These are phyloP conservation scores for Pseudozyma flocculosa DNA, from an alignment of 1,284 basidiomycete species.

Conservation along the genomic window DNA sequence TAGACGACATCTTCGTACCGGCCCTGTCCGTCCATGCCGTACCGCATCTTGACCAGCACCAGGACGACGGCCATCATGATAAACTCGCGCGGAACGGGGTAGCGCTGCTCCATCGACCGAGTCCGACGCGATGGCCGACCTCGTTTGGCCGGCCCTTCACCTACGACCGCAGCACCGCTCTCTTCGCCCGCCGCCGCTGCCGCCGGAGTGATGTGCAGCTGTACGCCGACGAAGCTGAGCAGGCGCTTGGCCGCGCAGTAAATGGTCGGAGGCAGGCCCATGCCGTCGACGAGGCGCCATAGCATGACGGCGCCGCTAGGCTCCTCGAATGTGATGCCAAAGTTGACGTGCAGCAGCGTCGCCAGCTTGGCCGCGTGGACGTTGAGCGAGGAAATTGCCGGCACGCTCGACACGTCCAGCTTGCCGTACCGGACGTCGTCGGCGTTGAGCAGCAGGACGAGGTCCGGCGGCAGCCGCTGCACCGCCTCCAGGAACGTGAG, in stretches of 20 bases:
- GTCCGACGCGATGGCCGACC: neutral
- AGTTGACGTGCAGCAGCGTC: conserved; percentile 64
- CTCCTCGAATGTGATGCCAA: conserved; percentile 71
- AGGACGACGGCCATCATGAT: conserved; percentile 65
- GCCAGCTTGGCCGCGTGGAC: conserved; percentile 68
- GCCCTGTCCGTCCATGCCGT: conserved; percentile 44
- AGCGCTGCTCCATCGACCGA: conserved; percentile 11
- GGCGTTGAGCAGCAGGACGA: conserved; percentile 68
- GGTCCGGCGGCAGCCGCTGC: conserved; percentile 67
- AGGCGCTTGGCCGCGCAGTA: conserved; percentile 36
- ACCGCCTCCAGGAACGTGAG: conserved; percentile 80
- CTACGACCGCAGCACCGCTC: conserved; percentile 1
- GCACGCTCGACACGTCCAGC: conserved; percentile 65
- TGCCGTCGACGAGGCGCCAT: conserved; percentile 72
- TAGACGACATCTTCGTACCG: conserved; percentile 14
- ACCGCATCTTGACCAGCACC: conserved; percentile 47
- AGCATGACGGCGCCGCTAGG: conserved; percentile 75
- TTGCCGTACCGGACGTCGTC: conserved; percentile 24
- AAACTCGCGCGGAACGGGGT: conserved; percentile 74
- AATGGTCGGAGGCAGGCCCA: conserved; percentile 72
- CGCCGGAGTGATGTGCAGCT: conserved; percentile 5
- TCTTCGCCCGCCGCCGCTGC: neutral
- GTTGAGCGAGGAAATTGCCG: conserved; percentile 66
- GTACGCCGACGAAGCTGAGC: conserved; percentile 17
- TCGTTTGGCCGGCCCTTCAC: neutral